A percentile compares a stretch with the other conserved stretches of the same genome.
phyloP scores from a whole-genome alignment of 371 early-diverging fungal genomes.

The Apophysomyces sp. region DNA sequence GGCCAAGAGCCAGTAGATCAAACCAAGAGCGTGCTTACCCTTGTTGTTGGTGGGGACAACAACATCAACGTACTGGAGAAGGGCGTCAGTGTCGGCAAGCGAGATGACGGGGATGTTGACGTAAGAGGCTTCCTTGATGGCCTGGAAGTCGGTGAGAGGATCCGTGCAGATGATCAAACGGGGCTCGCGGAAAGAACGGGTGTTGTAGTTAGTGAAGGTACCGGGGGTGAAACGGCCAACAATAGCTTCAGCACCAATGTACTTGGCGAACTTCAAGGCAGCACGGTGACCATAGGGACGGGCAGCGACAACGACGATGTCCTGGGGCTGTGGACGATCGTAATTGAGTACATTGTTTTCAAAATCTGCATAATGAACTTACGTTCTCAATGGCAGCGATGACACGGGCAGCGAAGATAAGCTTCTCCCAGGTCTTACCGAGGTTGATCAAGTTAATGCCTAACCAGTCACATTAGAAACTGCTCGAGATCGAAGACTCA shows the following conservation, averaged over 20 bases:
- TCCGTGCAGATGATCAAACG: slow-evolving; percentile 98
- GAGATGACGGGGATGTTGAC: slow-evolving; percentile 99
- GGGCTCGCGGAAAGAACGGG: slow-evolving; percentile 98
- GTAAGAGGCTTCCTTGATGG: slow-evolving; percentile 98
- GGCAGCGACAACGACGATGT: slow-evolving; percentile 95
- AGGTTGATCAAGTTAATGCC: slow-evolving; percentile 95
- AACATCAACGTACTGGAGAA: slow-evolving; percentile 94
- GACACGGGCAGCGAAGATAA: slow-evolving; percentile 98
- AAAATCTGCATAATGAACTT: slow-evolving; percentile 4
- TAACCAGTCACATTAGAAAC: neutral
- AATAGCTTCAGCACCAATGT: slow-evolving; percentile 96
- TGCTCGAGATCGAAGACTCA: neutral
- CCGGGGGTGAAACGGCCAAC: slow-evolving; percentile 99
- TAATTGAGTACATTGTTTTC: neutral
- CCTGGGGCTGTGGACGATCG: slow-evolving; percentile 57
- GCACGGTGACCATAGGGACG: slow-evolving; percentile 99
- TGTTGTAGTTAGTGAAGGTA: slow-evolving; percentile 99
- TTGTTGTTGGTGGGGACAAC: slow-evolving; percentile 99
- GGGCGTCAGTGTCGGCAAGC: slow-evolving; percentile 97
- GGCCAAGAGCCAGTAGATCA: slow-evolving; percentile 96
- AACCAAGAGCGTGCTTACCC: slow-evolving; percentile 97
- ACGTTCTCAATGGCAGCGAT: slow-evolving; percentile 94
- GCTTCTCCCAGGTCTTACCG: slow-evolving; percentile 99
- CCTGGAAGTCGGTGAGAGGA: slow-evolving; percentile 98
- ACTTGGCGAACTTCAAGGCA: slow-evolving; percentile 97